A percentile compares a stretch with the other conserved stretches of the same genome.
These are phyloP conservation scores for Gossypium stocksii DNA, from an alignment of 345 rosid species.

Conservation along the genomic window DNA sequence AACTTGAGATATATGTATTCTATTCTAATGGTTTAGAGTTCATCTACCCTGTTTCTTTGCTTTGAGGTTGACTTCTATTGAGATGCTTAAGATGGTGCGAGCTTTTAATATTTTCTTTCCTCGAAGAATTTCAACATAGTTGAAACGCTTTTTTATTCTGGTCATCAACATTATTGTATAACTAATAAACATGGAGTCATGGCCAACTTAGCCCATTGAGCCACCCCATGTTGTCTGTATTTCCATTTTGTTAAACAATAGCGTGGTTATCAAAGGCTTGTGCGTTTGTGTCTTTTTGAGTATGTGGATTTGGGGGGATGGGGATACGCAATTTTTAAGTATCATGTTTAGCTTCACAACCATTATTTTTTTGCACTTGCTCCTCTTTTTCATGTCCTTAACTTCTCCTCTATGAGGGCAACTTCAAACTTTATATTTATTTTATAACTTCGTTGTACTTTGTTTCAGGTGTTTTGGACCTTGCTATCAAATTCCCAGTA, in stretches of 20 bases:
- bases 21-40: not conserved
- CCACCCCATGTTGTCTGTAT: too few species aligned
- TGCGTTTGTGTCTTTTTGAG: not conserved
- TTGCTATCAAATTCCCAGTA: slow-evolving; percentile 88
- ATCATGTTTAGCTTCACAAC: not conserved
- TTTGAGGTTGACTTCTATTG: not conserved
- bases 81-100: not conserved
- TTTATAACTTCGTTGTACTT: slow-evolving; percentile 17
- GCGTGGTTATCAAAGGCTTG: not conserved
- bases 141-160: not conserved
- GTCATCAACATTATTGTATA: not conserved
- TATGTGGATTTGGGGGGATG: not conserved
- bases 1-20: not conserved
- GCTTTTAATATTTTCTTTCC: not conserved
- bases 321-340: not conserved
- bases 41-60: not conserved
- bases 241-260: not conserved
- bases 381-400: not conserved
- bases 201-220: too few species aligned
- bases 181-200: not conserved
- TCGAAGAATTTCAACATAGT: not conserved
- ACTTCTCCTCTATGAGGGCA: not conserved
- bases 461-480: slow-evolving; percentile 73
- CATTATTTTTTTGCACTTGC: not conserved
- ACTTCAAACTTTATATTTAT: not conserved